Base-by-base conservation (phyloP, 352 stramenopile species). In the Phytophthora podocarpi region DNA sequence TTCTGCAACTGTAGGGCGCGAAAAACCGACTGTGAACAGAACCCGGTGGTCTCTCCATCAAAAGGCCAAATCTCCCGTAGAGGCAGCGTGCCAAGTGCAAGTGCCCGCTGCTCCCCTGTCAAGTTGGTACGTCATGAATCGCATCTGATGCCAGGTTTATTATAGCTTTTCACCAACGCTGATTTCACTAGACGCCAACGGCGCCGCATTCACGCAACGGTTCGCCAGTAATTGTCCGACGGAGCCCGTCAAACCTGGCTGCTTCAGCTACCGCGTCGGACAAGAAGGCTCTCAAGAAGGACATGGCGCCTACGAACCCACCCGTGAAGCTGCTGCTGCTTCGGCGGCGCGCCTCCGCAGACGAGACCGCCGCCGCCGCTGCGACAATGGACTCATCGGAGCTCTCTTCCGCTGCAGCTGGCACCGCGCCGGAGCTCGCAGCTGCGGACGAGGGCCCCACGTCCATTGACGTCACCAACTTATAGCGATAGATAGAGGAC, bases 311-410 rank as follows among this genome's bases (percentile, higher is more conserved):
- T 8, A 89, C 76, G 23, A 89, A 90, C 27, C 80, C 82, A 7
- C 80, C 80, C 0, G 74, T 85, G 32, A 91, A 89, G 63, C 59
- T 90, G 61, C 58, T 90, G 37, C 70, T 89, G 26, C 69, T 80
- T 37, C 76, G 80, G 9, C 66, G 78, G 2, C 73, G 82, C 24
- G 58, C 65, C 0, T 66, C 67, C 11, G 39, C 28, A 18, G 66
- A 76, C 28, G 31, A 47, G 24, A 4, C 26, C 11, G 28, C 7
- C 28, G 28, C 7, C 28, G 36, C 30, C 28, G 47, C 16, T 18
- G 20, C 23, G 9, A 39, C 32, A 48, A 26, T 46, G 20, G 40
- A 39, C 15, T 26, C 31, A 2, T 4, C 32, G 1, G 34, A 50
- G 21, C 53, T 63, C 50, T 64, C 60, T 63, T 62, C 66, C 55